Evolutionary conservation across 768 basidiomycete species (phyloP), one percentile per base, ranked within the genome.

Genomic region (Kwoniella shandongensis): DNA sequence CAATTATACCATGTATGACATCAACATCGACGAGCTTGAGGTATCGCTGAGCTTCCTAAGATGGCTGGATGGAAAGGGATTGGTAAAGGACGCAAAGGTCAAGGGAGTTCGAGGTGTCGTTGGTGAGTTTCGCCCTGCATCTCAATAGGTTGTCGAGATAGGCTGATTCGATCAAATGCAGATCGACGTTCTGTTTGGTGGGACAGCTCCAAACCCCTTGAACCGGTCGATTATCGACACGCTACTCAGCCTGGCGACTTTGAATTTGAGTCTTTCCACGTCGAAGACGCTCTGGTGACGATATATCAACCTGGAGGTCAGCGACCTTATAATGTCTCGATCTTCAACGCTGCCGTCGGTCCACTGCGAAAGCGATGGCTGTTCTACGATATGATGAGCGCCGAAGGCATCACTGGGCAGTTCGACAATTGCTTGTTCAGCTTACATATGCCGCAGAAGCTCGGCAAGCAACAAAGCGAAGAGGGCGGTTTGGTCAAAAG

Each of bases 381-480:
- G 35, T 96, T 96, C 76, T 93, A 93, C 75, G 96, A 99, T 76
- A 86, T 98, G 62, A 78, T 98, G 58, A 83, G 82, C n/a, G 93
- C 96, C 0, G 93, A 97, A 72, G 89, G 88, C 62, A 88, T 98
- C 39, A 94, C 96, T 8, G 96, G 96, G 3, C 96, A 99, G 75
- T 89, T 91, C 62, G 96, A 99, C 74, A 97, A 97, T 72, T 99
- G 96, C 68, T 73, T 99, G 18, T 96, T 96, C 79, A 97, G 93
- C 73, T 73, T 99, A 62, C 96, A 79, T 41, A 91, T 88, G 75
- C 75, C 97, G 39, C 88, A 89, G 62, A 88, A 91, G 69, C 77
- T 97, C 15, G 94, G 93, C 1, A 91, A 96, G 87, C 86, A 84
- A 1, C 59, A 81, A 2, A 79, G 80, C 15, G 93, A 94, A 67